Conservation (phyloP, 2,329 filamentous ascomycete species). For the Tolypocladium amazonense region DNA sequence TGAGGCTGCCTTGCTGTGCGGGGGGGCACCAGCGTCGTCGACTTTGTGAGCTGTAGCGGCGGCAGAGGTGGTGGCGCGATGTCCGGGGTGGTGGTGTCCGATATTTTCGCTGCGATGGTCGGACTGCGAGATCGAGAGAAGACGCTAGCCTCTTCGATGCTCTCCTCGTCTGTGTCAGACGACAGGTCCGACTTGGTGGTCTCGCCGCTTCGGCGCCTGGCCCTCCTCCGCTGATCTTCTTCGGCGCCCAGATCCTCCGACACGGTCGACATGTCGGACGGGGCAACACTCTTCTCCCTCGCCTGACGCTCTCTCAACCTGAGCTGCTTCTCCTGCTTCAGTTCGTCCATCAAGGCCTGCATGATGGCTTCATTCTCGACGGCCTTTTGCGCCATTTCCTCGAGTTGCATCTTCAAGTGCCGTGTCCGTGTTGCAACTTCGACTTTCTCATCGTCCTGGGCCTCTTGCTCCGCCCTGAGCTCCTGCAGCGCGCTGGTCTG, state of each 20-base stretch:
- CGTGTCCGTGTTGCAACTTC: constrained; percentile 41
- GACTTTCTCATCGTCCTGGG: constrained; percentile 42
- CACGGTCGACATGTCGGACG: constrained; percentile 30
- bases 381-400: constrained; percentile 44
- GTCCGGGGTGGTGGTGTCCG: constrained; percentile 16
- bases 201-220: constrained; percentile 31
- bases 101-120: constrained; percentile 30
- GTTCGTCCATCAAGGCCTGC: constrained; percentile 35
- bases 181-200: constrained; percentile 30
- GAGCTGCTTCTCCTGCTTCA: constrained; percentile 39
- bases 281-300: constrained; percentile 14
- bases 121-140: constrained; percentile 53
- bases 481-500: constrained; percentile 40
- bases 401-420: constrained; percentile 48
- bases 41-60: constrained; percentile 11
- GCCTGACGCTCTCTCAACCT: constrained; percentile 26
- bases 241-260: constrained; percentile 45
- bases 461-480: constrained; percentile 40
- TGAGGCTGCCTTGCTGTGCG: constrained; percentile 24
- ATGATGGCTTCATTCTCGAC: constrained; percentile 43
- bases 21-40: constrained; percentile 12
- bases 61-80: constrained; percentile 1
- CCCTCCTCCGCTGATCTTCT: constrained; percentile 32
- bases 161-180: constrained; percentile 43
- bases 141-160: constrained; percentile 40